Conservation (phyloP, 805 yeast species). For the Candida mattraensis region DNA sequence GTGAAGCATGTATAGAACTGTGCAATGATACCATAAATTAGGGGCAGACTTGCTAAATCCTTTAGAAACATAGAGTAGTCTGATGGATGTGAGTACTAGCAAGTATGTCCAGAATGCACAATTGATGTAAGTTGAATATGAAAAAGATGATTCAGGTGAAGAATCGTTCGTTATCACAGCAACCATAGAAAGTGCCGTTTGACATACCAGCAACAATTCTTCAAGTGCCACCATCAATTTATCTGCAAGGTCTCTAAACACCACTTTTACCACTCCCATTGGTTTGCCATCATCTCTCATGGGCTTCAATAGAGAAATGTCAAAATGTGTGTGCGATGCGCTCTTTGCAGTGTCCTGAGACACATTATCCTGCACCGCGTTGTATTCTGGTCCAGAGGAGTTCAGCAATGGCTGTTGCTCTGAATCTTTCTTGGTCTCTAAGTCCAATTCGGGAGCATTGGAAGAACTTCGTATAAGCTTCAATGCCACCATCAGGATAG, state of each 20-base stretch:
- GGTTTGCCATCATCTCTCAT: slow-evolving; percentile 60
- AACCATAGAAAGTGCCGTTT: slow-evolving; percentile 37
- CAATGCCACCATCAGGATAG: slow-evolving; percentile 27
- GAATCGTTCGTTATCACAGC: slow-evolving; percentile 40
- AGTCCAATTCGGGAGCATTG: slow-evolving; percentile 2
- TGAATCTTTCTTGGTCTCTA: slow-evolving; percentile 4
- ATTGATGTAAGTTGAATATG: slow-evolving; percentile 24
- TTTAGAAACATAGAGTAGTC: slow-evolving; percentile 39
- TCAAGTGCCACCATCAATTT: slow-evolving; percentile 52
- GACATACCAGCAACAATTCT: slow-evolving; percentile 38
- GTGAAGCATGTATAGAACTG: slow-evolving; percentile 48
- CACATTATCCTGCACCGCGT: slow-evolving; percentile 27
- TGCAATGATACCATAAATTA: slow-evolving; percentile 63
- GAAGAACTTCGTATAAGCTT: slow-evolving; percentile 2
- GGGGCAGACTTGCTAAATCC: slow-evolving; percentile 41
- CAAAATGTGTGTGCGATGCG: slow-evolving; percentile 63
- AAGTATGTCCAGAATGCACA: slow-evolving; percentile 46
- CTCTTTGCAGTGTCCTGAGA: slow-evolving; percentile 19
- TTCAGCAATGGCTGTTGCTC: slow-evolving; percentile 23
- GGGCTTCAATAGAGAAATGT: slow-evolving; percentile 54
- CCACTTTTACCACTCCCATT: slow-evolving; percentile 50
- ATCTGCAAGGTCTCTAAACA: slow-evolving; percentile 52
- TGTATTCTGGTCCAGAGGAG: slow-evolving; percentile 5
- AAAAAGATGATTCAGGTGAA: slow-evolving; percentile 14
- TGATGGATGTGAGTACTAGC: slow-evolving; percentile 37